Evolutionary conservation across 495 filamentous ascomycete genomes (phyloP).

Genomic region (Podospora pseudoanserina): DNA sequence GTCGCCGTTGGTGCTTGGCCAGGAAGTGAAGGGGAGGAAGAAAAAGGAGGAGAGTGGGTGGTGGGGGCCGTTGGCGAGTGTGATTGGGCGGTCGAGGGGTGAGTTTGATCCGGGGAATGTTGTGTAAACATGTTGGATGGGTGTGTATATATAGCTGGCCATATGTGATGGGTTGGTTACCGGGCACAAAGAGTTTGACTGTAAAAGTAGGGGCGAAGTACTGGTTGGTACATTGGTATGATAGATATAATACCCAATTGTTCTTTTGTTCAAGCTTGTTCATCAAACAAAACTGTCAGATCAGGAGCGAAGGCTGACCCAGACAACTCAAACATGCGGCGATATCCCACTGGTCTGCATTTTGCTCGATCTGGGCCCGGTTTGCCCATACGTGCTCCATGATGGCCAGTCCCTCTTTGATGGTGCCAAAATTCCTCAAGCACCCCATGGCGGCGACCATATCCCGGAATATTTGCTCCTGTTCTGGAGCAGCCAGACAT

Average conservation of each 20-base stretch:
- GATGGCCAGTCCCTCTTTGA: conserved; percentile 46
- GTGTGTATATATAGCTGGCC: background rate
- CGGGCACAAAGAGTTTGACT: background rate
- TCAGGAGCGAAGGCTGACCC: conserved; percentile 37
- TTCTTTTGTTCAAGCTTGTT: background rate
- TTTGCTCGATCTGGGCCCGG: conserved; percentile 31
- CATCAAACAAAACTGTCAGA: conserved; percentile 21
- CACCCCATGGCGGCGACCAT: conserved; percentile 40
- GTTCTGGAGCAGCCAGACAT: conserved; percentile 43
- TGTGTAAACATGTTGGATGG: background rate
- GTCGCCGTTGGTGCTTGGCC: conserved; percentile 6
- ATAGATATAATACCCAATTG: background rate
- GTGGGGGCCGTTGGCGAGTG: conserved; percentile 30
- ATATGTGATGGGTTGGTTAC: background rate
- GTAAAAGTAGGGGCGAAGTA: background rate
- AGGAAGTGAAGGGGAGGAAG: background rate
- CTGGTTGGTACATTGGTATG: background rate
- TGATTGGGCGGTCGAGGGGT: conserved; percentile 6
- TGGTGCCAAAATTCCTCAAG: conserved; percentile 43
- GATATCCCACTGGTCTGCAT: conserved; percentile 37
- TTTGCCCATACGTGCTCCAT: conserved; percentile 50
- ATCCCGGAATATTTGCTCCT: conserved; percentile 41
- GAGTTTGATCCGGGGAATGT: conserved; percentile 12
- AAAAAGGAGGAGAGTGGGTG: conserved; percentile 25
- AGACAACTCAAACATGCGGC: conserved; percentile 39